phyloP scores from a whole-genome alignment of 1,284 basidiomycete species.

The Moesziomyces sp. region DNA sequence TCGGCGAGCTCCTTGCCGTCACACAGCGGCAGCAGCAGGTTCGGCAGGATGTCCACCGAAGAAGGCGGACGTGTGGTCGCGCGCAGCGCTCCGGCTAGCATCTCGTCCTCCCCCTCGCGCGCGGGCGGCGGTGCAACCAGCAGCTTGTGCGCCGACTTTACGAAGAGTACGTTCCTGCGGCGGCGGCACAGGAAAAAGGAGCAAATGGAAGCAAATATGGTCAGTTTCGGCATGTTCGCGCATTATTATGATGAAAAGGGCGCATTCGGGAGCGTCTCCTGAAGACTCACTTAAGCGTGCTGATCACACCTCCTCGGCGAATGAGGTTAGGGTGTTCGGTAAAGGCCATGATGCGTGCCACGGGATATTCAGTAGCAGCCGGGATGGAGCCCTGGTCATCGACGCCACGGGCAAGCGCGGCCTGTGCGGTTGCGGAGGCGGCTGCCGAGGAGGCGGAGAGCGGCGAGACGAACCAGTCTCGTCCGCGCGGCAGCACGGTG shows the following conservation, averaged over 20 bases:
- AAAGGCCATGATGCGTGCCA: constrained; percentile 63
- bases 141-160: constrained; percentile 62
- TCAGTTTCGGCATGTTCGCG: too few species aligned
- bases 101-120: constrained; percentile 42
- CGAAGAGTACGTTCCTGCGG: constrained; percentile 58
- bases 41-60: constrained; percentile 64
- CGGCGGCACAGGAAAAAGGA: too few species aligned
- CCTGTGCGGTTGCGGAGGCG: constrained; percentile 50
- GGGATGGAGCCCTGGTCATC: constrained; percentile 27
- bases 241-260: too few species aligned
- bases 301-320: constrained; percentile 64
- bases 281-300: constrained; percentile 55
- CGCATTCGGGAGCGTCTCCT: too few species aligned
- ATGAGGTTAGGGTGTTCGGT: constrained; percentile 67
- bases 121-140: constrained; percentile 57
- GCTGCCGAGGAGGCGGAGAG: constrained; percentile 50
- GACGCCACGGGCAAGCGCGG: constrained; percentile 33
- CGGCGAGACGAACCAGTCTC: constrained; percentile 64
- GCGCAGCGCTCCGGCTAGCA: constrained; percentile 51
- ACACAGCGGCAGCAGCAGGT: constrained; percentile 86
- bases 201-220: too few species aligned
- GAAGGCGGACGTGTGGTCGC: constrained; percentile 50
- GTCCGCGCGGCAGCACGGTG: constrained; percentile 58
- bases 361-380: constrained; percentile 58
- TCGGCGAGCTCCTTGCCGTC: constrained; percentile 81